Evolutionary conservation across 2,329 filamentous ascomycete genomes (phyloP), one percentile per base, ranked within the genome.

Genomic region (Penicillium hordei): DNA sequence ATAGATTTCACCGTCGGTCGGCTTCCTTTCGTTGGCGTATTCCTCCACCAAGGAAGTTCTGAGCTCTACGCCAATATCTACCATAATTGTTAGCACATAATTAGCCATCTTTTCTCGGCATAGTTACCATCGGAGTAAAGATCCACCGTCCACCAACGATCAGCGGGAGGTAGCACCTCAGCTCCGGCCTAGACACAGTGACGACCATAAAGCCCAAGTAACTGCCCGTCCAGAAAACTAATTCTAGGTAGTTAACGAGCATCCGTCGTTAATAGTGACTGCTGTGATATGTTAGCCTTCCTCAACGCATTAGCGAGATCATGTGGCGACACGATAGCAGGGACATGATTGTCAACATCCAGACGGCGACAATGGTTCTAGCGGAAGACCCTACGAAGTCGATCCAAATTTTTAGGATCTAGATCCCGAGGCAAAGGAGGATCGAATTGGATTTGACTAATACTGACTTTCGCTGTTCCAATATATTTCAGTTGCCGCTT

Each of bases 141-240:
- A 58, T 74, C 67, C 1, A 73, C 69, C 19, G 58, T 66, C 70
- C 64, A 74, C 66, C 60, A 70, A 33, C 58, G 52, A 52, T 71
- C 57, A 36, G 45, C 27, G 7, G 60, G 57, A 29, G 64, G 38
- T 13, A 71, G 46, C 21, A 65, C 15, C 34, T 70, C 54, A 36
- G 58, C 55, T 9, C 52, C 65, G 10, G 59, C 63, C 52, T 63
- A 29, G 19, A 68, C 12, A 27, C 61, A 52, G 57, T 72, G 52
- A 48, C 58, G 55, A 23, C 71, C 64, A 57, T 71, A 60, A 27
- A 74, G 66, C 44, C 65, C 66, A 39, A 61, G 39, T 15, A 72
- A 52, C 44, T 62, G 49, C 43, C 64, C 57, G 5, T 31, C 23
- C 17, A 45, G 52, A 60, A 72, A 69, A 17, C 49, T 17, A 40